These are phyloP conservation scores for Calocybe gangraenosa DNA, from an alignment of 768 basidiomycete species.

Conservation along the genomic window DNA sequence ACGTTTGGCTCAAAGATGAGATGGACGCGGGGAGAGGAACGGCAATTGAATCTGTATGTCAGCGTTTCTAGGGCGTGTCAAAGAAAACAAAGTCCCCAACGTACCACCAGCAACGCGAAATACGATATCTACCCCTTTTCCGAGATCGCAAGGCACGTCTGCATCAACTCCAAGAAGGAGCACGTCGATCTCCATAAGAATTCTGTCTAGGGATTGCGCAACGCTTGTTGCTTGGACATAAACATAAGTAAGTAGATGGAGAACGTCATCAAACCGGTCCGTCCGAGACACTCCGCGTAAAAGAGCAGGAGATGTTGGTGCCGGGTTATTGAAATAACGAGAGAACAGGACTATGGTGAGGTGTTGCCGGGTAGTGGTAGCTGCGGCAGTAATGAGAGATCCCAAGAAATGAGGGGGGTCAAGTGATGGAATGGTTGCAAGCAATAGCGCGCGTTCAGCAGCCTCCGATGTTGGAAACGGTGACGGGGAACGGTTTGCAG, in stretches of 20 bases:
- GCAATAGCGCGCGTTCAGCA: conserved; percentile 36
- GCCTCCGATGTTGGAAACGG: conserved; percentile 21
- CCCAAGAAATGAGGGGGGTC: conserved; percentile 53
- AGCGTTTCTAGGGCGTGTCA: conserved; percentile 2
- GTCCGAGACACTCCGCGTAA: conserved; percentile 32
- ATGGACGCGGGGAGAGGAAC: conserved; percentile 40
- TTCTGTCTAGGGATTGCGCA: conserved; percentile 60
- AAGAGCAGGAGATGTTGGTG: conserved; percentile 13
- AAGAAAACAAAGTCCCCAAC: conserved; percentile 12
- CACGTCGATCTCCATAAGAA: conserved; percentile 77
- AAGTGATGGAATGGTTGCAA: conserved; percentile 51
- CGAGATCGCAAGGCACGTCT: conserved; percentile 37
- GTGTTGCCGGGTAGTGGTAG: conserved; percentile 38
- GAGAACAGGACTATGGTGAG: conserved; percentile 68
- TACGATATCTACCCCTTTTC: conserved; percentile 40
- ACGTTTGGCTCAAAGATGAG: conserved; percentile 31
- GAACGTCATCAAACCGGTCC: conserved; percentile 60
- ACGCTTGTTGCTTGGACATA: conserved; percentile 84
- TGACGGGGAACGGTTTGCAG: conserved; percentile 11
- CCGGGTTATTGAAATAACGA: conserved; percentile 45
- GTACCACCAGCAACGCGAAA: conserved; percentile 48
- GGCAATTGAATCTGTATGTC: conserved; percentile 33
- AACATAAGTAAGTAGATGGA: conserved; percentile 73
- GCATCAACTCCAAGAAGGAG: conserved; percentile 57
- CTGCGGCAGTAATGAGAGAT: conserved; percentile 48